A percentile compares a stretch with the other conserved stretches of the same genome.
Evolutionary conservation across 225 moss, liverwort and hornwort species (phyloP).

Genomic region (Takakia lepidozioides): DNA sequence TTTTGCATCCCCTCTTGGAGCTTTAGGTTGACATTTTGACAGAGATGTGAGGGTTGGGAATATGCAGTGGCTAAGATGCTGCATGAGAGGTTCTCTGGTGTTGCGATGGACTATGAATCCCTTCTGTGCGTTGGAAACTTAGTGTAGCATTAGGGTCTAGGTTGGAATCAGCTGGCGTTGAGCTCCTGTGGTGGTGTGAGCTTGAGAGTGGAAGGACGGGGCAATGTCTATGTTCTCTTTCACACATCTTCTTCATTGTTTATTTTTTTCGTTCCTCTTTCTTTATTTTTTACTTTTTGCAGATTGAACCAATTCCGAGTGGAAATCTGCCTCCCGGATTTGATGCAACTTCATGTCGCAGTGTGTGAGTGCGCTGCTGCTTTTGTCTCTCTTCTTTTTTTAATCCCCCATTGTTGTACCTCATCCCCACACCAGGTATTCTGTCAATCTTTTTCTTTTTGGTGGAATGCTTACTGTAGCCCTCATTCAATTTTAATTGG

Average conservation of each 20-base stretch:
- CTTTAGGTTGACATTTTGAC: no score
- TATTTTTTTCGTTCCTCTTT: constrained; percentile 40
- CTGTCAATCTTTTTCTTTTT: constrained; percentile 45
- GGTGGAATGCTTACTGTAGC: no score
- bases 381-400: constrained; percentile 40
- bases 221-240: constrained; percentile 16
- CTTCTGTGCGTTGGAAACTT: no score
- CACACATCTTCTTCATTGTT: constrained; percentile 52
- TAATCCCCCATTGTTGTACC: constrained; percentile 29
- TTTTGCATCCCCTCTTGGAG: neutral
- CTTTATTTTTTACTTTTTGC: constrained; percentile 68
- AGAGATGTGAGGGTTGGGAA: no score
- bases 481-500: no score
- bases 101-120: no score
- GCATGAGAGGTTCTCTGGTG: no score
- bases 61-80: no score
- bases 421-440: constrained; percentile 42
- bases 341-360: constrained; percentile 99
- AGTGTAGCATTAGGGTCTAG: no score
- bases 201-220: constrained; percentile 19
- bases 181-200: no score
- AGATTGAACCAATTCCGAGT: constrained; percentile 99
- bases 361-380: constrained; percentile 85
- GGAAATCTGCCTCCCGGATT: constrained; percentile 99
- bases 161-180: no score